These are phyloP conservation scores for Pharnaceum exiguum DNA, from an alignment of 148 eudicot species.

Conservation along the genomic window DNA sequence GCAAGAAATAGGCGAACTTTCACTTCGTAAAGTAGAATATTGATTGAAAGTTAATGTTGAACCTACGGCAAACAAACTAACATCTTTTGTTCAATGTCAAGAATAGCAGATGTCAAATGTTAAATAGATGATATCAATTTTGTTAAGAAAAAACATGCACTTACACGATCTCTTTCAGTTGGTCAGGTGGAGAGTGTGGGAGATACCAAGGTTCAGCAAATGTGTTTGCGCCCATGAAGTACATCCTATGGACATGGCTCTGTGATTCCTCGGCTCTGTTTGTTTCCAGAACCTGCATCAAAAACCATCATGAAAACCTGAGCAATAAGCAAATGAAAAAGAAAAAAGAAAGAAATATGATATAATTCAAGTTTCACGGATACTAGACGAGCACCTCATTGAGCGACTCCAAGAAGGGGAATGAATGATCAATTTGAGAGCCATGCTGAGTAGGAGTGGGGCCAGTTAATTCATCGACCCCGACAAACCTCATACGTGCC, in stretches of 20 bases:
- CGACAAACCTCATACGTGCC: constrained; percentile 92
- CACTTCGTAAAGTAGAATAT: no score
- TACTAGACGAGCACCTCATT: constrained; percentile 56
- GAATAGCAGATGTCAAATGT: no score
- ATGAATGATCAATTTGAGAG: constrained; percentile 93
- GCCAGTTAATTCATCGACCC: constrained; percentile 75
- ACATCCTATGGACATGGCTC: constrained; percentile 93
- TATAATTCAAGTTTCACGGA: no score
- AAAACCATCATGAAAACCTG: constrained; percentile 1
- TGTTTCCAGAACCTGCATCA: constrained; percentile 85
- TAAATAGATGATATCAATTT: no score
- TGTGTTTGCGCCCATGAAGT: constrained; percentile 90
- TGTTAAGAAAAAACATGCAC: constrained; percentile 23
- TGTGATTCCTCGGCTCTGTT: constrained; percentile 92
- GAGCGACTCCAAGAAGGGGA: constrained; percentile 95
- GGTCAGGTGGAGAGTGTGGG: constrained; percentile 93
- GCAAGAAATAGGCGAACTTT: constrained; percentile 16
- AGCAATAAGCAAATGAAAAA: neutral
- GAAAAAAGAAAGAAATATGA: neutral
- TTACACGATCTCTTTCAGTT: constrained; percentile 83
- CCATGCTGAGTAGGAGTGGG: constrained; percentile 89
- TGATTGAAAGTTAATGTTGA: no score
- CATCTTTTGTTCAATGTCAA: no score
- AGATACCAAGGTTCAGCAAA: constrained; percentile 97
- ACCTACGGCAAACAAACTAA: no score